Evolutionary conservation across 371 early-diverging fungal species (phyloP), one percentile per base, ranked within the genome.

Genomic region (Mortierella sp.): DNA sequence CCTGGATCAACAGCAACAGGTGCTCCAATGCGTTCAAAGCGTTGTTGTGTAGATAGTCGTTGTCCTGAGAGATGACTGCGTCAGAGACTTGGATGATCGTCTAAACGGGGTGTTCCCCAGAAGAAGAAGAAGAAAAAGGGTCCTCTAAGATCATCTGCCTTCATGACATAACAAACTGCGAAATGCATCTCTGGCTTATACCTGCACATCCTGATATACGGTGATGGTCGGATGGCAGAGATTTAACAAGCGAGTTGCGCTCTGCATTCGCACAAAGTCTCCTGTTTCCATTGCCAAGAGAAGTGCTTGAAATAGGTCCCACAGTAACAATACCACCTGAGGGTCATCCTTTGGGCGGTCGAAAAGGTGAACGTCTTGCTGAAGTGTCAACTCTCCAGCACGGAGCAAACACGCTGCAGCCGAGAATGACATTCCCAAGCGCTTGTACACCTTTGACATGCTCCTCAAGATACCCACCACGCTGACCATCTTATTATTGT

Each of bases 61-160:
- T 73, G 38, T 73, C 73, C 53, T 73, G 73, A 23, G 60, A 50
- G 38, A 73, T 63, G 18, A 73, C 73, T 5, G 73, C 73, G 1
- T 45, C 30, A 14, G 67, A 63, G 12, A 68, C 46, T 41, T 58
- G 39, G 13, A 64, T 31, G 24, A 73, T 30, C 23, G 63, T 61
- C 71, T 71, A 63, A 10, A 19, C 10, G 34, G 34, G 7, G 34
- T 34, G 34, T 7, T 34, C 34, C 34, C 34, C 34, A 34, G 34
- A 34, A 10, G 10, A 10, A 34, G 34, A 34, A 10, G 10, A 10
- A 34, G 34, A 34, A 10, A 34, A 10, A 34, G 34, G 10, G 34
- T n/a, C n/a, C n/a, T n/a, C n/a, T n/a, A n/a, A n/a, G n/a, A n/a
- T n/a, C n/a, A n/a, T n/a, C n/a, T n/a, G n/a, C n/a, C n/a, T n/a